These are phyloP conservation scores for Sporothrix luriei DNA, from an alignment of 2,329 filamentous ascomycete genomes.

Conservation along the genomic window DNA sequence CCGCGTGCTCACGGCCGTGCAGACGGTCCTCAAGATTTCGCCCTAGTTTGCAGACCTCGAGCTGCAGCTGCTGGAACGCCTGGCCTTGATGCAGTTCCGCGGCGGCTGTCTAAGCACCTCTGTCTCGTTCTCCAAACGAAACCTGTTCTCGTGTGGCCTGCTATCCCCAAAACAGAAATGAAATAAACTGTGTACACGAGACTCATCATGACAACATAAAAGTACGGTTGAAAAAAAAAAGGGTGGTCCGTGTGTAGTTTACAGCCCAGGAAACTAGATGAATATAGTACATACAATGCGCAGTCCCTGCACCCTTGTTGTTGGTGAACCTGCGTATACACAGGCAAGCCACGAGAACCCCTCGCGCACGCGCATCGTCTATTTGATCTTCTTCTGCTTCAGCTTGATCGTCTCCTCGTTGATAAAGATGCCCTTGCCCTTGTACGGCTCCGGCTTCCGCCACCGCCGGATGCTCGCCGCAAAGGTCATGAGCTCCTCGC, in stretches of 20 bases:
- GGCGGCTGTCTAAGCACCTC: not conserved
- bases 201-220: not conserved
- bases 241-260: constrained; percentile 17
- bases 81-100: not conserved
- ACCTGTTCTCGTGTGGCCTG: not conserved
- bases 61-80: not conserved
- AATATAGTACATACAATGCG: constrained; percentile 23
- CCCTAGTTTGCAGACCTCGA: not conserved
- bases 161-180: not conserved
- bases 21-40: constrained; percentile 65
- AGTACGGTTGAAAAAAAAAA: not conserved
- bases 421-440: constrained; percentile 98
- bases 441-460: constrained; percentile 94
- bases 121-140: not conserved
- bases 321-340: not conserved
- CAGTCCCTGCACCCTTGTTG: not conserved
- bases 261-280: constrained; percentile 31
- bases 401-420: constrained; percentile 97
- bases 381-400: constrained; percentile 98
- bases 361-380: constrained; percentile 41
- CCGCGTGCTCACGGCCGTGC: constrained; percentile 77
- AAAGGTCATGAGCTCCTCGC: constrained; percentile 85
- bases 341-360: not conserved
- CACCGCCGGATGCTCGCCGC: constrained; percentile 85
- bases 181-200: not conserved